phyloP scores from a whole-genome alignment of 345 rosid species.

The Citrus reticulata region DNA sequence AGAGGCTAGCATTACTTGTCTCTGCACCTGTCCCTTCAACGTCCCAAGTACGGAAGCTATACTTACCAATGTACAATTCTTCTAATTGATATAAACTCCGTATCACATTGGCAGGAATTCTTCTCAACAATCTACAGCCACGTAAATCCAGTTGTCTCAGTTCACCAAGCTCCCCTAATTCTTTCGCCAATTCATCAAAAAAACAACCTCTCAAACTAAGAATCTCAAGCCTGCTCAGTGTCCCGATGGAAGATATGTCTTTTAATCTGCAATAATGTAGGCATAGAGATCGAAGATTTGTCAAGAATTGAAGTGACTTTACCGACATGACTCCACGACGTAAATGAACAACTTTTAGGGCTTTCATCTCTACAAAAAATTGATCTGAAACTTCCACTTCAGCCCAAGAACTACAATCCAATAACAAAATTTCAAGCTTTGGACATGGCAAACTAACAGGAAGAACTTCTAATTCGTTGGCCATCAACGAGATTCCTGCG shows the following conservation, averaged over 20 bases:
- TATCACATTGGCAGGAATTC: not conserved
- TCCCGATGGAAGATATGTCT: not conserved
- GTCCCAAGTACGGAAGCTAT: not conserved
- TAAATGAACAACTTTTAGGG: not conserved
- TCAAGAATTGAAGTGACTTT: not conserved
- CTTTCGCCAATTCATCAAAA: not conserved
- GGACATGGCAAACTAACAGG: not conserved
- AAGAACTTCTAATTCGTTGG: too few relatives aligned
- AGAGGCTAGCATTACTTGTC: not conserved
- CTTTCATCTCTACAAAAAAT: not conserved
- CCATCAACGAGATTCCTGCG: too few relatives aligned
- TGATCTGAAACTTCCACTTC: not conserved
- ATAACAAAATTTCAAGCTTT: not conserved
- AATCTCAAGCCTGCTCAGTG: not conserved
- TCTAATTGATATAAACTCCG: not conserved
- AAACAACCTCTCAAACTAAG: not conserved
- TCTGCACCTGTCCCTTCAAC: not conserved
- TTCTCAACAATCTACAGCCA: too few relatives aligned
- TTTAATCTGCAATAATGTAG: rapidly evolving
- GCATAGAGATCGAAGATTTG: not conserved
- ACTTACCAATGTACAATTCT: not conserved
- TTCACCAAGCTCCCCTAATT: not conserved
- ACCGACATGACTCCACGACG: not conserved
- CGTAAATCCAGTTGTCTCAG: not conserved
- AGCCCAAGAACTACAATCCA: too few relatives aligned